Base-by-base conservation (phyloP, 129 eudicot genomes). In the Pulicaria dysenterica region DNA sequence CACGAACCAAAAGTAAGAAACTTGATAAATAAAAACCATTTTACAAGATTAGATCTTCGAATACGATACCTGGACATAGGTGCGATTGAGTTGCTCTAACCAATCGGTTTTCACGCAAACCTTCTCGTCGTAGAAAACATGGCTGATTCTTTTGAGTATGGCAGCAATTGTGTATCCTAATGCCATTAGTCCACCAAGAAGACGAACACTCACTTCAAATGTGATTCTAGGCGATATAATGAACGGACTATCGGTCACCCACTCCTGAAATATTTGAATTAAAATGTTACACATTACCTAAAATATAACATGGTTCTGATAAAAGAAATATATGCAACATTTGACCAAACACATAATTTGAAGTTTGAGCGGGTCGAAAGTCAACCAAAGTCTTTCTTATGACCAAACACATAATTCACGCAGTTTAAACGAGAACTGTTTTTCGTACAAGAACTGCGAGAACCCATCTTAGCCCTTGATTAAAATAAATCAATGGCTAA, bases 151-250 rank as follows among this genome's bases (percentile, higher is more conserved):
- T 84, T 90, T 94, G 62, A 94, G 85, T 72, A 94, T 94, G 70
- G 89, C 73, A 41, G 98, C 98, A 86, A 94, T 94, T 49, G 98
- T 90, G 85, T 90, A 94, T 40, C 98, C 98, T 63, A 94, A 76
- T 54, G 98, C 96, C 97, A 94, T 94, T 58, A 94, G 74, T 66
- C 98, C 98, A 39, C 98, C 98, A 41, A 94, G 92, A 79, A 94
- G 98, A 24, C 96, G 96, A 1, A 94, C 98, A 61, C 98, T 90
- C 50, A 94, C 98, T 85, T 94, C 98, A 79, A 94, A 94, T 37
- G 93, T 94, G 56, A 94, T 90, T 80, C 98, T 90, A 59, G 98
- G 98, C 70, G 98, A 94, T 84, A 94, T 94, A 67, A 94, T 94
- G 78, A 94, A 94, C 10, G 98, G 98, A 74, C 86, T 84, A 78